Conservation (phyloP, 805 yeast species). For the Cyberlindnera lachancei region DNA sequence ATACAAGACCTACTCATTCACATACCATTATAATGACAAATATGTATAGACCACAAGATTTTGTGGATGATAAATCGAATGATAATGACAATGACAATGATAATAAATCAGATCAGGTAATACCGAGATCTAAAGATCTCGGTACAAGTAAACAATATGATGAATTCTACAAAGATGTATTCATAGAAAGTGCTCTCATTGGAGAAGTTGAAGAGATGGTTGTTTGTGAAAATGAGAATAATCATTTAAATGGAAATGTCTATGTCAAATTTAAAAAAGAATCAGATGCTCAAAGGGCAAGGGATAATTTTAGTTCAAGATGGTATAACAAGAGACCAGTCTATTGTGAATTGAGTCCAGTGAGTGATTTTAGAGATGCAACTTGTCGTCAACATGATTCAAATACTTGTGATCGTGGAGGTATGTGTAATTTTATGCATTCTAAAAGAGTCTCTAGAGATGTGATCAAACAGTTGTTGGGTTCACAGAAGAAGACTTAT, state of each 20-base stretch:
- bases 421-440: constrained; percentile 84
- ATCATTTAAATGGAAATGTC: constrained; percentile 82
- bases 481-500: constrained; percentile 31
- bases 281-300: constrained; percentile 53
- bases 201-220: constrained; percentile 54
- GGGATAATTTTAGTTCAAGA: constrained; percentile 56
- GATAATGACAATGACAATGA: constrained; percentile 42
- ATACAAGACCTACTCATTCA: constrained; percentile 59
- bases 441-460: constrained; percentile 46
- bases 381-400: constrained; percentile 67
- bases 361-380: constrained; percentile 59
- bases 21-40: constrained; percentile 59
- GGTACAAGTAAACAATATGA: too few species aligned
- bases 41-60: constrained; percentile 35
- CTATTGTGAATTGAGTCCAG: constrained; percentile 73
- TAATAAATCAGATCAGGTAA: constrained; percentile 31
- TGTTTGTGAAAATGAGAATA: constrained; percentile 77
- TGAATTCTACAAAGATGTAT: constrained; percentile 65
- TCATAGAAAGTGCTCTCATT: constrained; percentile 45
- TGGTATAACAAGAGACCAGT: constrained; percentile 83
- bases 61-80: too few species aligned
- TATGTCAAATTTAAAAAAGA: constrained; percentile 54
- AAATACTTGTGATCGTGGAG: constrained; percentile 66
- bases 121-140: too few species aligned
- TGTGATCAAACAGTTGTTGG: constrained; percentile 34